Percentiles rank a stretch among this genome's conserved stretches.
These are phyloP conservation scores for Ilyonectria sp. DNA, from an alignment of 2,329 filamentous ascomycete genomes.

Conservation along the genomic window DNA sequence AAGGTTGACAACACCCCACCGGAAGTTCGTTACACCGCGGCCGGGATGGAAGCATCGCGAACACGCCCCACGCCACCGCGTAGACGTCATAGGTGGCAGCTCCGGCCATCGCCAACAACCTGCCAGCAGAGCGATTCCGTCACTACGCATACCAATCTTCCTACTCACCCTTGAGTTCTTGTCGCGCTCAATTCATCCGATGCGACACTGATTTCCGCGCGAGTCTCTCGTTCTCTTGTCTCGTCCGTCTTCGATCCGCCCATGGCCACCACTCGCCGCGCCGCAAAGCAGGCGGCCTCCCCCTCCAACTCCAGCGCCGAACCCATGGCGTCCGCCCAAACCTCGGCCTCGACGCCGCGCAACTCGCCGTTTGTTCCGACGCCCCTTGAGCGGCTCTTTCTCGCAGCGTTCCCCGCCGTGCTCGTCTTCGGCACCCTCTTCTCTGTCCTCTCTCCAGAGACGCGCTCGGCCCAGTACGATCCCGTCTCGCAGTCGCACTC, in stretches of 20 bases:
- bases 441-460: slow-evolving; percentile 81
- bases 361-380: slow-evolving; percentile 78
- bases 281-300: slow-evolving; percentile 39
- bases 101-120: slow-evolving; percentile 31
- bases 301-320: slow-evolving; percentile 20
- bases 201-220: slow-evolving; percentile 11
- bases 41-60: slow-evolving; percentile 20
- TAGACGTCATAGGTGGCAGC: slow-evolving; percentile 47
- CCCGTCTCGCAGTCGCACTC: slow-evolving; percentile 74
- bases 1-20: slow-evolving; percentile 1
- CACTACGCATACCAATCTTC: slow-evolving; percentile 19
- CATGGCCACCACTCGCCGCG: slow-evolving; percentile 50
- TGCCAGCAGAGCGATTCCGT: slow-evolving; percentile 26
- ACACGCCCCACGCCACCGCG: slow-evolving; percentile 31
- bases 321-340: slow-evolving; percentile 30
- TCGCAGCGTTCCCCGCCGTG: slow-evolving; percentile 82
- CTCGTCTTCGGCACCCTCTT: slow-evolving; percentile 88
- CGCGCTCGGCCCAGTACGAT: slow-evolving; percentile 76
- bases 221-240: slow-evolving; percentile 1
- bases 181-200: background rate
- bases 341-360: slow-evolving; percentile 50
- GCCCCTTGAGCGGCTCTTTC: slow-evolving; percentile 73
- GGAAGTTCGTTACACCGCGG: slow-evolving; percentile 38
- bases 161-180: background rate
- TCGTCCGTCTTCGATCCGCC: background rate